Evolutionary conservation across 2,329 filamentous ascomycete species (phyloP).

Genomic region (Fusarium musae): DNA sequence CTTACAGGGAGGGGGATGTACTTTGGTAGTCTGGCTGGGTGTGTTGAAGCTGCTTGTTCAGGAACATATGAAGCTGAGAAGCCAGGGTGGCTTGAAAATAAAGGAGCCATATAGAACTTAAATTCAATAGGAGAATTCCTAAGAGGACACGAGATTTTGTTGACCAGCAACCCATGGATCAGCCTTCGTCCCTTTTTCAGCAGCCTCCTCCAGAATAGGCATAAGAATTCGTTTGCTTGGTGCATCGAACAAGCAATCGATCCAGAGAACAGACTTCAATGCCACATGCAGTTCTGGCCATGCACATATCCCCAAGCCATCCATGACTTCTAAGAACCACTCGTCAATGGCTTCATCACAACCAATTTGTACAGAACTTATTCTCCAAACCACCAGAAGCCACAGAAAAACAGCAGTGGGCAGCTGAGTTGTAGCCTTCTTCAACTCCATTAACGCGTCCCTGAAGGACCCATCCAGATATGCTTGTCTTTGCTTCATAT

Average conservation of each 20-base stretch:
- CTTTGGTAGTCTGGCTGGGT: conserved; percentile 41
- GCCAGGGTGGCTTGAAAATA: conserved; percentile 6
- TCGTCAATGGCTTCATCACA: not conserved
- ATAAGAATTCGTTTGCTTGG: not conserved
- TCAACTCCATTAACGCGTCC: not conserved
- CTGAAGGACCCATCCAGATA: conserved; percentile 4
- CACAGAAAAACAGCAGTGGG: conserved; percentile 9
- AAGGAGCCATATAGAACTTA: not conserved
- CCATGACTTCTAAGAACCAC: conserved; percentile 1
- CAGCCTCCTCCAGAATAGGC: not conserved
- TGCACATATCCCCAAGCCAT: not conserved
- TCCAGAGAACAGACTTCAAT: conserved; percentile 31
- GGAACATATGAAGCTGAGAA: conserved; percentile 1
- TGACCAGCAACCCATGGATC: not conserved
- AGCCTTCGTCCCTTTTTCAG: not conserved
- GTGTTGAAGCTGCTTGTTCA: conserved; percentile 39
- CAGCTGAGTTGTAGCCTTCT: not conserved
- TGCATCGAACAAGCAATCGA: conserved; percentile 18
- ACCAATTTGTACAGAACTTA: not conserved
- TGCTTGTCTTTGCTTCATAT: conserved; percentile 26
- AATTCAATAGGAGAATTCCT: not conserved
- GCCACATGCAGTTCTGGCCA: conserved; percentile 10
- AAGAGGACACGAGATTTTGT: rapidly evolving
- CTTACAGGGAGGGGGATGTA: conserved; percentile 33
- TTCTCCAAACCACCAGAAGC: conserved; percentile 19